Base-by-base conservation (phyloP, 331 rosid species). In the Cydonia oblonga region DNA sequence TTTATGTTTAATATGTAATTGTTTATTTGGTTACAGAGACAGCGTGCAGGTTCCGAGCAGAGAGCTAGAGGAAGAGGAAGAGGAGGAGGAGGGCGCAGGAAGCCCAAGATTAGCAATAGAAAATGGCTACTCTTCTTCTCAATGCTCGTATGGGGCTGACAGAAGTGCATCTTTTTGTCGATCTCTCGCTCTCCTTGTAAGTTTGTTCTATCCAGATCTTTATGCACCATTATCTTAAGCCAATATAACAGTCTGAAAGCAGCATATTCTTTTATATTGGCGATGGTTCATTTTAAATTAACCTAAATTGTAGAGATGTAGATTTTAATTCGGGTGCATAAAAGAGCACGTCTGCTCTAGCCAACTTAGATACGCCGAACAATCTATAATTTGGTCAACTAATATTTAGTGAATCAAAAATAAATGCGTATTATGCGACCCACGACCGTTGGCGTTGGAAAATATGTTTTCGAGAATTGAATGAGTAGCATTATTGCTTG, bases 161-260 rank as follows among this genome's bases (percentile, higher is more conserved):
- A 82, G 92, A 78, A 81, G 74, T 63, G 93, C 85, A 38, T 85
- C 90, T 80, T 81, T 78, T 69, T 91, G 93, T 80, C 87, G 96
- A 83, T 77, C 93, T 60, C 76, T 95, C 15, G 97, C 99, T 80
- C 80, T 91, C 25, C 77, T 83, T 38, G 99, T 95, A 86, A 91
- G 96, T 72, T 63, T 15, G 22, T 10, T 52, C 38, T 30, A 4
- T n/a, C 8, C 33, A 42, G 5, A 42, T 60, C 53, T 38, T 42
- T 38, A 24, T 60, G 57, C 25, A 53, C 24, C 42, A 1, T 49
- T 49, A 6, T 49, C 54, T 11, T 2, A 49, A 16, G 20, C 54
- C 54, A 49, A 49, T 18, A 49, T 0, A 49, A 1, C n/a, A 6
- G 20, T 49, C 54, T 16, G 19, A 49, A 49, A 6, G 54, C 9